Percentiles rank a stretch among this genome's conserved stretches.
phyloP scores from a whole-genome alignment of 257 asterid genomes.

The Solanum tacnaense region DNA sequence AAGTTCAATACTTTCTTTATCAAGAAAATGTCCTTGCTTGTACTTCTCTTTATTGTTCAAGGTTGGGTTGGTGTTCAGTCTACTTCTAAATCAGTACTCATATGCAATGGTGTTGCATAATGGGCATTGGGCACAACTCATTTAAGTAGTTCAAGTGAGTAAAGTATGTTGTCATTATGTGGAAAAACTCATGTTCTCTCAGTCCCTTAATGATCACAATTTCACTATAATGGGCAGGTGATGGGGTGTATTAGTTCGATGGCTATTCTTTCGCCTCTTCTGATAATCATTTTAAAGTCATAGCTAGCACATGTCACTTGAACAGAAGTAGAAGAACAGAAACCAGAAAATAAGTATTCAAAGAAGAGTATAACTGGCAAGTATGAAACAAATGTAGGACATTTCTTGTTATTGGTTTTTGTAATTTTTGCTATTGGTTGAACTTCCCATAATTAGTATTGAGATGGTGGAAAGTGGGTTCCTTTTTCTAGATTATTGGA shows the following conservation, averaged over 20 bases:
- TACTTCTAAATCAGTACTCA: neutral
- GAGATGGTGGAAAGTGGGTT: neutral
- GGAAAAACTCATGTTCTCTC: neutral
- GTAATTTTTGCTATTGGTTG: neutral
- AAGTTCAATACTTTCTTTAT: neutral
- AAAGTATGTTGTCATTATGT: neutral
- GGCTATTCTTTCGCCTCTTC: neutral
- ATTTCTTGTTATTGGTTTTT: neutral
- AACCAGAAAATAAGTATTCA: neutral
- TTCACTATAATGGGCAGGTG: neutral
- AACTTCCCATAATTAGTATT: neutral
- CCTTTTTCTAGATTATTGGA: neutral
- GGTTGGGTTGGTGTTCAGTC: neutral
- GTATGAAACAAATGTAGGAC: neutral
- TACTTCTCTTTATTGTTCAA: neutral
- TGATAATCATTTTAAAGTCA: neutral
- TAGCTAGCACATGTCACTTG: neutral
- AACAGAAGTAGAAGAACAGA: neutral
- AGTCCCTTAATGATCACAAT: neutral
- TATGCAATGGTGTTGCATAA: neutral
- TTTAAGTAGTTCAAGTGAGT: neutral
- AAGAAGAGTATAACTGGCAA: neutral
- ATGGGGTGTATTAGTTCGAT: neutral
- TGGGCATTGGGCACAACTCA: neutral
- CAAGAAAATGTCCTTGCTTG: neutral